phyloP scores from a whole-genome alignment of 1,139 yeast species.

The Meyerozyma elateridarum region DNA sequence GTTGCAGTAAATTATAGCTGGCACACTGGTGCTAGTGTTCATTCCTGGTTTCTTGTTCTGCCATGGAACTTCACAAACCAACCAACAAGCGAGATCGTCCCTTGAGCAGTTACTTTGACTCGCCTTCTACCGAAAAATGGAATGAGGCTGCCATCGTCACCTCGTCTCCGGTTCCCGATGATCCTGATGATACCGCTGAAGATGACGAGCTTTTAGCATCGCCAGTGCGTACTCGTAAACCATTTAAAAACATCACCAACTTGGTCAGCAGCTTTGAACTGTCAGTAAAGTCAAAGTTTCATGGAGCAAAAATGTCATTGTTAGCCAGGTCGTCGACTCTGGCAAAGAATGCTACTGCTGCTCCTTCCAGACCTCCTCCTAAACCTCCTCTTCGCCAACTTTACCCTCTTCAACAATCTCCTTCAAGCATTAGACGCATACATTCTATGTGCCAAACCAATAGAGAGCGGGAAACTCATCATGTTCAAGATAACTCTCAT shows the following conservation, averaged over 20 bases:
- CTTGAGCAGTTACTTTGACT: conserved; percentile 25
- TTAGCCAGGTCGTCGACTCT: conserved; percentile 4
- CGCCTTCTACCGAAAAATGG: conserved; percentile 25
- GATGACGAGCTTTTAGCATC: conserved; percentile 8
- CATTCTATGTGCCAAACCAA: conserved; percentile 60
- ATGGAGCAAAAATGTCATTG: neutral
- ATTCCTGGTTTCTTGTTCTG: neutral
- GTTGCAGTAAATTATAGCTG: neutral
- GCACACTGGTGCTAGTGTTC: neutral
- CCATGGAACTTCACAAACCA: neutral
- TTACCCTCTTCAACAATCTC: conserved; percentile 5
- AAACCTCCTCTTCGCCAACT: conserved; percentile 4
- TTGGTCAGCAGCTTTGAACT: conserved; percentile 11
- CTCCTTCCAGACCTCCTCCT: neutral
- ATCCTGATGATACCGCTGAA: neutral
- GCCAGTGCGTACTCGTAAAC: conserved; percentile 20
- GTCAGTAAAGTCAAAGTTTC: neutral
- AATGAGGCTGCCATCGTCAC: conserved; percentile 4
- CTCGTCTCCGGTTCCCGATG: neutral
- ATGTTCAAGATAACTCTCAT: conserved; percentile 35
- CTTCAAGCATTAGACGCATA: conserved; percentile 45
- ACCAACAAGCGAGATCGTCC: conserved; percentile 24
- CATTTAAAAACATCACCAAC: conserved; percentile 26
- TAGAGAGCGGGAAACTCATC: conserved; percentile 30
- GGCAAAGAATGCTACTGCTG: neutral